Evolutionary conservation across 768 basidiomycete genomes (phyloP).

Genomic region (Bullera alba): DNA sequence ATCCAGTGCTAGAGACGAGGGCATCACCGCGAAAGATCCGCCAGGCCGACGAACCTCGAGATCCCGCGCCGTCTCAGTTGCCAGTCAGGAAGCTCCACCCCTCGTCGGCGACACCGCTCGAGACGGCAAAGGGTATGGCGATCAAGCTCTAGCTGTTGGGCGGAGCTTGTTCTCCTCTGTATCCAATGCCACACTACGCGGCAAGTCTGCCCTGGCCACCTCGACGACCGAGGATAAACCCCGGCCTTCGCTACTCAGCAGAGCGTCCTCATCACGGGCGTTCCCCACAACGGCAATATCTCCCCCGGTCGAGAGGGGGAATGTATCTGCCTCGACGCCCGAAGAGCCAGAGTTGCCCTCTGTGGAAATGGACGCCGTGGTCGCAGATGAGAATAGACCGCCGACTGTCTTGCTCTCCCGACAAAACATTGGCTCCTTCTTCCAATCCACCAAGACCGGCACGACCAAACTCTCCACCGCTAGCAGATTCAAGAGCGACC

Average conservation of each 20-base stretch:
- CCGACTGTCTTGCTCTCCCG: slow-evolving; percentile 39
- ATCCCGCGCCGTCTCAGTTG: slow-evolving; percentile 24
- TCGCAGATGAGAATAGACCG: slow-evolving; percentile 30
- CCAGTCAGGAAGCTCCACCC: slow-evolving; percentile 3
- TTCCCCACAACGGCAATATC: slow-evolving; percentile 31
- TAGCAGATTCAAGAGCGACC: slow-evolving; percentile 31
- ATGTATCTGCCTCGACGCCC: slow-evolving; percentile 9
- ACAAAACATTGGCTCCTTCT: slow-evolving; percentile 35
- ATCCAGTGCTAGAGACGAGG: slow-evolving; percentile 30
- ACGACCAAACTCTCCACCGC: slow-evolving; percentile 21
- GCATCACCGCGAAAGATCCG: slow-evolving; percentile 24
- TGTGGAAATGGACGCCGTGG: slow-evolving; percentile 38
- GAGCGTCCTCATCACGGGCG: slow-evolving; percentile 16
- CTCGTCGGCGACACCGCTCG: neutral
- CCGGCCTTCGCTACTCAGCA: slow-evolving; percentile 27
- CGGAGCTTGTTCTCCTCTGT: slow-evolving; percentile 27
- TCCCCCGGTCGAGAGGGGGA: slow-evolving; percentile 5
- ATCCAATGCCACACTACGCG: slow-evolving; percentile 20
- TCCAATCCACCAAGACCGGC: slow-evolving; percentile 9
- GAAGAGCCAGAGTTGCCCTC: slow-evolving; percentile 19
- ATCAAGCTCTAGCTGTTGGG: slow-evolving; percentile 37
- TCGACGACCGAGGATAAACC: slow-evolving; percentile 1
- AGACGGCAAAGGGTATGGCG: slow-evolving; percentile 22
- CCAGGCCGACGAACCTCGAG: slow-evolving; percentile 18
- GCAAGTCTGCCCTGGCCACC: slow-evolving; percentile 7